phyloP scores from a whole-genome alignment of 805 yeast species.

The Pichia manshurica region DNA sequence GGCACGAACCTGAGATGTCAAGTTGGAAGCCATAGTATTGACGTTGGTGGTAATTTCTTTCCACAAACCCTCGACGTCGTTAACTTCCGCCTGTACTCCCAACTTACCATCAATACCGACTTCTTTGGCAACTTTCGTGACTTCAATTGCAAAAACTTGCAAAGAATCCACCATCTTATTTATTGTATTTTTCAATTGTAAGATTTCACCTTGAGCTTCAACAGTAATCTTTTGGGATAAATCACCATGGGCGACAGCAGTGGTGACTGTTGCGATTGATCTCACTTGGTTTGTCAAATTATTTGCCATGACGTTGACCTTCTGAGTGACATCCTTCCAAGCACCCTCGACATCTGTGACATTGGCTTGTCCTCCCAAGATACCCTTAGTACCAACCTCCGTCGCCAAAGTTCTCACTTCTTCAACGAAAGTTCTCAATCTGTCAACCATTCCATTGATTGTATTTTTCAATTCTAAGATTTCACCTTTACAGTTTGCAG shows the following conservation, averaged over 20 bases:
- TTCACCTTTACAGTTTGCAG: slow-evolving; percentile 81
- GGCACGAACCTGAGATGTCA: slow-evolving; percentile 88
- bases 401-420: slow-evolving; percentile 85
- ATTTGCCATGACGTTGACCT: slow-evolving; percentile 82
- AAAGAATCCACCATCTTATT: slow-evolving; percentile 91
- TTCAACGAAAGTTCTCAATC: slow-evolving; percentile 71
- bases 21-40: slow-evolving; percentile 89
- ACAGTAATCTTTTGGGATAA: slow-evolving; percentile 80
- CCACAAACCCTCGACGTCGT: slow-evolving; percentile 89
- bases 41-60: slow-evolving; percentile 87
- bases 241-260: slow-evolving; percentile 90
- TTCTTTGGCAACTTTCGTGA: slow-evolving; percentile 83
- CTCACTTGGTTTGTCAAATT: slow-evolving; percentile 85
- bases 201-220: slow-evolving; percentile 85
- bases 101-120: slow-evolving; percentile 91
- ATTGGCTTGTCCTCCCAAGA: slow-evolving; percentile 85
- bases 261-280: slow-evolving; percentile 83
- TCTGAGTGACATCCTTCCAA: slow-evolving; percentile 87
- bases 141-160: slow-evolving; percentile 83
- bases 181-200: slow-evolving; percentile 79
- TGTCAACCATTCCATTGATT: slow-evolving; percentile 85
- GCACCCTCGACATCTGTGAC: slow-evolving; percentile 82
- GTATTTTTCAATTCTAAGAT: slow-evolving; percentile 75
- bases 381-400: slow-evolving; percentile 80
- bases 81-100: slow-evolving; percentile 88